A percentile compares a stretch with the other conserved stretches of the same genome.
Conservation (phyloP, 345 rosid genomes). For the Garcia nutans region DNA sequence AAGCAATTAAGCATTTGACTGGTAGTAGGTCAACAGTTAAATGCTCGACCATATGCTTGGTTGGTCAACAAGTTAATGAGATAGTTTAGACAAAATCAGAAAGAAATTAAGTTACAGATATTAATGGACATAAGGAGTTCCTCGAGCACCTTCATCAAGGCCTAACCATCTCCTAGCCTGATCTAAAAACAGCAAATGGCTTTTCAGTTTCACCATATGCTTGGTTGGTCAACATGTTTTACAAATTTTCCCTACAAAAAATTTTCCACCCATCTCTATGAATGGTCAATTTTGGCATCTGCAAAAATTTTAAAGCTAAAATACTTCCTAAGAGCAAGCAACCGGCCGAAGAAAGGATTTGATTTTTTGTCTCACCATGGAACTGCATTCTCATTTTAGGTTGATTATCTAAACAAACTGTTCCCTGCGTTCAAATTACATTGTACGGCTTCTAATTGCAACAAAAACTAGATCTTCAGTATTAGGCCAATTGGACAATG, state of each 20-base stretch:
- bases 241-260: not conserved
- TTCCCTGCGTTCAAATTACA: not conserved
- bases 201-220: not conserved
- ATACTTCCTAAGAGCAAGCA: not conserved
- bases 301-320: not conserved
- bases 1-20: no score
- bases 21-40: no score
- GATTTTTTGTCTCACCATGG: not conserved
- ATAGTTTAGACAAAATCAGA: not conserved
- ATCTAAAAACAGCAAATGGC: not conserved
- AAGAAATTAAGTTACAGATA: not conserved
- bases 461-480: constrained; percentile 52
- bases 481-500: constrained; percentile 84
- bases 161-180: not conserved
- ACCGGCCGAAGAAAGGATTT: not conserved
- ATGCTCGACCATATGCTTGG: not conserved
- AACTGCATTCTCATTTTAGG: not conserved
- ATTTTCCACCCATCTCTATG: not conserved
- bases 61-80: not conserved
- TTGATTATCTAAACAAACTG: not conserved
- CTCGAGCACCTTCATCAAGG: not conserved
- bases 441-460: not conserved
- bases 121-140: not conserved
- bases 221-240: no score
- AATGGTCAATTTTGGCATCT: not conserved